phyloP scores from a whole-genome alignment of 371 early-diverging fungal genomes.

The Lichtheimia ornata region DNA sequence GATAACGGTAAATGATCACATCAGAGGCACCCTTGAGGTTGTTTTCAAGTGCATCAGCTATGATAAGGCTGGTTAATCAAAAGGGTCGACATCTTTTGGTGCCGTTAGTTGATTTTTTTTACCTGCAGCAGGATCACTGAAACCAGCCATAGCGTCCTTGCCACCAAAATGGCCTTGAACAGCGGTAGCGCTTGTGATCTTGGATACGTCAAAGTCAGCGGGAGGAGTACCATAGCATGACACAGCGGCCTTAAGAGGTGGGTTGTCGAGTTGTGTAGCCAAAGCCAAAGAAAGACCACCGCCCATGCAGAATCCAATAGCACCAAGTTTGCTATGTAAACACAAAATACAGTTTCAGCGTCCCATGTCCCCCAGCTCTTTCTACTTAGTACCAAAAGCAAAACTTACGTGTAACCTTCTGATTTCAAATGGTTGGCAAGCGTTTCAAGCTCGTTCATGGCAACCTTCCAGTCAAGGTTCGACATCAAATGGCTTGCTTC shows the following conservation, averaged over 20 bases:
- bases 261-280: conserved; percentile 25
- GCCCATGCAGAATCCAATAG: conserved; percentile 55
- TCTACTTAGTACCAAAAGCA: neutral
- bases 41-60: conserved; percentile 18
- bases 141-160: conserved; percentile 39
- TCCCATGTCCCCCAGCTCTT: neutral
- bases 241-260: conserved; percentile 40
- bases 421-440: conserved; percentile 17
- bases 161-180: conserved; percentile 55
- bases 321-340: conserved; percentile 31
- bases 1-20: conserved; percentile 40
- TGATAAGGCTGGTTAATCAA: neutral
- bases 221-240: conserved; percentile 54
- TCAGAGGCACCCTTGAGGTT: conserved; percentile 20
- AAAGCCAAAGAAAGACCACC: conserved; percentile 50
- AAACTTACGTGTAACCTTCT: conserved; percentile 11
- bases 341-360: neutral
- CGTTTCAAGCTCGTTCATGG: conserved; percentile 32
- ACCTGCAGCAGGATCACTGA: conserved; percentile 44
- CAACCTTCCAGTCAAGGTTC: conserved; percentile 45
- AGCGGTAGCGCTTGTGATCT: conserved; percentile 41
- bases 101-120: neutral
- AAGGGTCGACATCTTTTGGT: neutral
- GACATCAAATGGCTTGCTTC: conserved; percentile 55
- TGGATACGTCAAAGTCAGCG: conserved; percentile 33